Conservation (phyloP, 1,139 yeast genomes). For the Yamadazyma trypodendri region DNA sequence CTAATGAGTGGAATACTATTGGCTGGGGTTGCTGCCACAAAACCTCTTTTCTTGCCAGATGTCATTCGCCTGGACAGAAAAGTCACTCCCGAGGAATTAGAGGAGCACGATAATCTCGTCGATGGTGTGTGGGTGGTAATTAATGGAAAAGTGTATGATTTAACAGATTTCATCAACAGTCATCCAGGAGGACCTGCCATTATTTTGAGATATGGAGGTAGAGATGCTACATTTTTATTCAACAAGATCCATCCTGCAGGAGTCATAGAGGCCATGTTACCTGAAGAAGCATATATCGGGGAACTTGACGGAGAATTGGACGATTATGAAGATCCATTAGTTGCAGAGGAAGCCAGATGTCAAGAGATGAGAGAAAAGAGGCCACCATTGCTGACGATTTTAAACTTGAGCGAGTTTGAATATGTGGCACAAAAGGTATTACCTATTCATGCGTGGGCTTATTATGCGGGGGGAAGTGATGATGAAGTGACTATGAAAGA, state of each 20-base stretch:
- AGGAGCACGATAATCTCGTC: slow-evolving; percentile 13
- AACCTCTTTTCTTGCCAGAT: not conserved
- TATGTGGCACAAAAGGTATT: slow-evolving; percentile 69
- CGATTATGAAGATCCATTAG: slow-evolving; percentile 11
- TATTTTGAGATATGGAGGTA: slow-evolving; percentile 24
- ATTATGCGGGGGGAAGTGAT: slow-evolving; percentile 81
- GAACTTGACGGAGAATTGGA: slow-evolving; percentile 15
- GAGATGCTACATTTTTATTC: slow-evolving; percentile 20
- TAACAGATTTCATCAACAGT: slow-evolving; percentile 20
- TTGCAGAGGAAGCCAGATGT: slow-evolving; percentile 13
- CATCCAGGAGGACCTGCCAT: slow-evolving; percentile 27
- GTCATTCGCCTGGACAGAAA: slow-evolving; percentile 9
- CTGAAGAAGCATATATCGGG: slow-evolving; percentile 12
- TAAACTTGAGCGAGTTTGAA: slow-evolving; percentile 71
- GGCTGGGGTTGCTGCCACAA: slow-evolving; percentile 1
- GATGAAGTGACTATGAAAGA: slow-evolving; percentile 84
- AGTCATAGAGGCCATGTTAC: slow-evolving; percentile 16
- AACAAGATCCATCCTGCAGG: slow-evolving; percentile 18
- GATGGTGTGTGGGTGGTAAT: slow-evolving; percentile 25
- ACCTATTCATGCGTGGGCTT: slow-evolving; percentile 77
- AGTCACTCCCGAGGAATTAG: slow-evolving; percentile 11
- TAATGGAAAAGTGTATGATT: slow-evolving; percentile 25
- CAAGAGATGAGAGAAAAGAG: slow-evolving; percentile 12
- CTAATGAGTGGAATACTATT: slow-evolving; percentile 2
- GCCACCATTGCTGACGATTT: slow-evolving; percentile 58